These are phyloP conservation scores for Candida silvicultrix DNA, from an alignment of 805 yeast species.

Conservation along the genomic window DNA sequence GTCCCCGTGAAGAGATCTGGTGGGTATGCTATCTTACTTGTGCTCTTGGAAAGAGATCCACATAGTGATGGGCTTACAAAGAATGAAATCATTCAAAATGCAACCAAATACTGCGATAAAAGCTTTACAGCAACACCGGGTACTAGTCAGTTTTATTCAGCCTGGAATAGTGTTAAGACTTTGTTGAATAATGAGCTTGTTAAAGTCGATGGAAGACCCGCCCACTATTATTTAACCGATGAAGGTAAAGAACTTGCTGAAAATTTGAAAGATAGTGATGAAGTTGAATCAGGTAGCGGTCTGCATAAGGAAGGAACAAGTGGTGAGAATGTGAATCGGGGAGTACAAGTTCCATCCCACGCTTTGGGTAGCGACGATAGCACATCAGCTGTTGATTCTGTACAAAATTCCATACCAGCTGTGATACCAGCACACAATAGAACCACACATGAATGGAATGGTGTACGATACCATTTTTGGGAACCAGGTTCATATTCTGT, in stretches of 20 bases:
- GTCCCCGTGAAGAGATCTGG: slow-evolving; percentile 76
- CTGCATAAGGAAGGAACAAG: slow-evolving; percentile 2
- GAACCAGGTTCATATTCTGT: slow-evolving; percentile 50
- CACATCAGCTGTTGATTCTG: not conserved
- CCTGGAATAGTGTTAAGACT: slow-evolving; percentile 69
- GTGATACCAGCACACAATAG: not conserved
- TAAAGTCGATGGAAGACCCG: slow-evolving; percentile 48
- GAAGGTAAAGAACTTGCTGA: slow-evolving; percentile 62
- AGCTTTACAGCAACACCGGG: slow-evolving; percentile 57
- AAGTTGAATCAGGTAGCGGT: slow-evolving; percentile 17
- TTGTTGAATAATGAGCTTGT: slow-evolving; percentile 58
- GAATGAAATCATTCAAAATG: slow-evolving; percentile 48
- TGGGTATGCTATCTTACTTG: slow-evolving; percentile 73
- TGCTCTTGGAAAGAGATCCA: slow-evolving; percentile 44
- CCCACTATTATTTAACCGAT: slow-evolving; percentile 57
- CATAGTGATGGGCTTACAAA: slow-evolving; percentile 53
- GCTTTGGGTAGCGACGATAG: slow-evolving; percentile 6
- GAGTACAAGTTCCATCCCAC: too few species aligned
- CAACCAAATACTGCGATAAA: slow-evolving; percentile 47
- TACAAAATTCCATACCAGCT: not conserved
- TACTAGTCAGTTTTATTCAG: slow-evolving; percentile 59
- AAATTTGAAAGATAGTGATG: slow-evolving; percentile 42
- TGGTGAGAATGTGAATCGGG: too few species aligned
- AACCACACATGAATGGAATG: not conserved
- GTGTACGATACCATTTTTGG: slow-evolving; percentile 44